Base-by-base conservation (phyloP, 768 basidiomycete genomes). In the Psilocybe azurescens region DNA sequence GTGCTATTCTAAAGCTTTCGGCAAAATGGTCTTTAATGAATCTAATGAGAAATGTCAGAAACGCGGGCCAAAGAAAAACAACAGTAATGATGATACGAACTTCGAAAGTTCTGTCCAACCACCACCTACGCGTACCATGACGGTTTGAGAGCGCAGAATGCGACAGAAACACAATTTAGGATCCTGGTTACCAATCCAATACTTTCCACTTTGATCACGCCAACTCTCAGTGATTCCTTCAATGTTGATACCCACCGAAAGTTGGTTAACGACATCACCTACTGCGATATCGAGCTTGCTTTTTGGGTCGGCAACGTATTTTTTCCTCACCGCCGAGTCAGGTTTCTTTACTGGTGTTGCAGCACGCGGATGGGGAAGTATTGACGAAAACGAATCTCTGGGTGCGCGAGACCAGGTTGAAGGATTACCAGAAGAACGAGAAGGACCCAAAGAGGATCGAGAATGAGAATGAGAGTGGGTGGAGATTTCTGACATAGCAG, bases 101-200 rank as follows among this genome's bases (percentile, higher is more conserved):
- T 89, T 94, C 18, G 93, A 94, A 56, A 98, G 76, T 73, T 97
- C 95, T 58, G 86, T 79, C 95, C 95, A 98, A 16, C 96, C 96
- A 38, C 96, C 96, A 29, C 95, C 95, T 13, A 97, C 94, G 61
- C 95, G 86, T 48, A 98, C 95, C 95, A 97, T 97, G 64, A 97
- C 95, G 0, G 92, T 95, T 69, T 94, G 91, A 1, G 91, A 94
- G 10, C 94, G 88, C 29, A 97, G 77, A 50, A 97, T 97, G 29
- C 95, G 86, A 73, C 94, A 95, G 74, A 95, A 97, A 74, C 94
- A 96, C 33, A 97, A 79, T 73, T 89, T 94, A 5, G 94, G 87
- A 55, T 96, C 93, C 67, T 93, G 87, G 66, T 94, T 89, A 13
- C 96, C 96, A 67, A 97, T 97, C 95, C 94, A 97, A 70, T 96